A percentile compares a stretch with the other conserved stretches of the same genome.
Evolutionary conservation across 176 grass and related monocot genomes (phyloP).

Genomic region (Raddia distichophylla): DNA sequence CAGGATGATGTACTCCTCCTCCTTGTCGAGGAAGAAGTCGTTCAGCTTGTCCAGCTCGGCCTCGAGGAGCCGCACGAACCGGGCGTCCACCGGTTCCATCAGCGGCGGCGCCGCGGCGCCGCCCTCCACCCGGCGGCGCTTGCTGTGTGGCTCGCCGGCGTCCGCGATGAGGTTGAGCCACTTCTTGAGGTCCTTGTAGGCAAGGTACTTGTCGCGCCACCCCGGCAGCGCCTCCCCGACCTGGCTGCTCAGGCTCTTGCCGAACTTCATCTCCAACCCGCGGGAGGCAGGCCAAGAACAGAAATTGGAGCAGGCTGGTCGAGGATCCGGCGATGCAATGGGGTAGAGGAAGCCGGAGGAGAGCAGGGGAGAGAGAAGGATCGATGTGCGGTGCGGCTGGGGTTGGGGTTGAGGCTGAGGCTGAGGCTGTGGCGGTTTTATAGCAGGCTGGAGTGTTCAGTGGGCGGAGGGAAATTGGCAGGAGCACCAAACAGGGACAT

Average conservation of each 20-base stretch:
- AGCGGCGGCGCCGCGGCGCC: neutral
- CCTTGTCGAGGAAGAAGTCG: conserved; percentile 77
- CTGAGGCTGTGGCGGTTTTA: no score
- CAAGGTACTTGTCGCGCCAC: conserved; percentile 95
- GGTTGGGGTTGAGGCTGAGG: no score
- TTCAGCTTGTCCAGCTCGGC: conserved; percentile 88
- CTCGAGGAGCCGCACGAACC: conserved; percentile 64
- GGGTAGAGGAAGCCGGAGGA: neutral
- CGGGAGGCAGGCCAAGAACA: neutral
- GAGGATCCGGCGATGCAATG: neutral
- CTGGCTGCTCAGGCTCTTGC: conserved; percentile 92
- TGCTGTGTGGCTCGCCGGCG: conserved; percentile 35
- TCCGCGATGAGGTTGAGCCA: conserved; percentile 68
- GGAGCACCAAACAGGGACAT: neutral
- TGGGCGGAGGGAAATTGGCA: neutral
- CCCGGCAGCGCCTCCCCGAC: conserved; percentile 97
- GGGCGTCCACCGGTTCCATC: conserved; percentile 54
- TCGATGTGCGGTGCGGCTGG: conserved; percentile 1
- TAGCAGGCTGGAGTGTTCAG: neutral
- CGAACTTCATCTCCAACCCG: conserved; percentile 70
- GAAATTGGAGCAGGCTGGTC: neutral
- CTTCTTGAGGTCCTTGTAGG: conserved; percentile 99
- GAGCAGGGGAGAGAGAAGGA: neutral
- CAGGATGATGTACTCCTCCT: conserved; percentile 88
- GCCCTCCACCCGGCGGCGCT: conserved; percentile 36